phyloP scores from a whole-genome alignment of 805 yeast genomes.

The Zygotorulaspora danielsina region DNA sequence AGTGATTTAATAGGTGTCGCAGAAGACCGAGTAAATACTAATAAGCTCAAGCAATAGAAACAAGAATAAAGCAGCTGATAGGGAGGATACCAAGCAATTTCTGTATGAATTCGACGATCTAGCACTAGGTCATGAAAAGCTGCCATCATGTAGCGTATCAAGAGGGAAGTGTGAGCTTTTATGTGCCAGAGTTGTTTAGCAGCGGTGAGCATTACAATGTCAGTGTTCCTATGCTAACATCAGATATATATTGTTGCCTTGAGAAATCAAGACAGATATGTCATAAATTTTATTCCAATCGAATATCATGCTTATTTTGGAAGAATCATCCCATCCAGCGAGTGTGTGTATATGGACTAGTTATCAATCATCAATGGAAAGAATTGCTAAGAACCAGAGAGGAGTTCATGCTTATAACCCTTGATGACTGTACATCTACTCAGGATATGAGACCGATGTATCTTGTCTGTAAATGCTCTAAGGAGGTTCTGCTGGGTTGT shows the following conservation, averaged over 20 bases:
- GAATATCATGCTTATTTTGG: conserved; percentile 29
- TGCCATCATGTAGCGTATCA: conserved; percentile 20
- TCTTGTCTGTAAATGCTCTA: conserved; percentile 30
- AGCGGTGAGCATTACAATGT: conserved; percentile 20
- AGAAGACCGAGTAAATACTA: conserved; percentile 1
- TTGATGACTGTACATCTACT: conserved; percentile 26
- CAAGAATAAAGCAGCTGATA: too few species aligned
- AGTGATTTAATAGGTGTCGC: neutral
- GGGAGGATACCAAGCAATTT: too few species aligned
- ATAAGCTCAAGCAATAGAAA: neutral
- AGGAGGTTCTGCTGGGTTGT: conserved; percentile 18
- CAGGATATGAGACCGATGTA: conserved; percentile 8
- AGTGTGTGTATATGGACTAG: conserved; percentile 37
- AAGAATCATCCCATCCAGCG: conserved; percentile 43
- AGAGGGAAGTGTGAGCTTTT: conserved; percentile 31
- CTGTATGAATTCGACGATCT: too few species aligned
- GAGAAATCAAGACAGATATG: conserved; percentile 10
- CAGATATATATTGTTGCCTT: conserved; percentile 10
- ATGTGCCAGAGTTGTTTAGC: conserved; percentile 37
- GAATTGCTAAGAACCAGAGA: conserved; percentile 9
- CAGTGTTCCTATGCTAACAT: conserved; percentile 9
- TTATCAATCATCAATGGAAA: conserved; percentile 30
- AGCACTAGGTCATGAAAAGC: conserved; percentile 15
- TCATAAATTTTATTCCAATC: conserved; percentile 9
- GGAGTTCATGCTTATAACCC: conserved; percentile 20